These are phyloP conservation scores for Ceratocystis cubensis DNA, from an alignment of 2,329 filamentous ascomycete species.

Conservation along the genomic window DNA sequence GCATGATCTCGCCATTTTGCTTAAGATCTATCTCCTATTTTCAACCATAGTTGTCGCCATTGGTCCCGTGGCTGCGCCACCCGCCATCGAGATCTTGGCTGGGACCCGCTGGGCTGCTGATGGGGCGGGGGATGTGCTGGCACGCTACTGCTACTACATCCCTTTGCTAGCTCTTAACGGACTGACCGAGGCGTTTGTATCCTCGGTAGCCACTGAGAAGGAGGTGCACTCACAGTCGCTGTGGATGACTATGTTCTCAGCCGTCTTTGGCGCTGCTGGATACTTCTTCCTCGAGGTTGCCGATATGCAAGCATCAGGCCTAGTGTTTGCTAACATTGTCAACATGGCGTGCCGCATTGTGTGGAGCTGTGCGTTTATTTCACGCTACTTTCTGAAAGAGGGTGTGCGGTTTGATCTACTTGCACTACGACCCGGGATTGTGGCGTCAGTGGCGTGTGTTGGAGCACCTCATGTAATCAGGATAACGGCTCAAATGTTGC, in stretches of 20 bases:
- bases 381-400: conserved; percentile 43
- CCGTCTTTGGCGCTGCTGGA: conserved; percentile 60
- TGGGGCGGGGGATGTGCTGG: conserved; percentile 60
- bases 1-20: conserved; percentile 47
- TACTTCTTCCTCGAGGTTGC: conserved; percentile 61
- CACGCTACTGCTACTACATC: conserved; percentile 81
- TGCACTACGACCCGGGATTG: conserved; percentile 34
- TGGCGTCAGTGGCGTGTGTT: conserved; percentile 34
- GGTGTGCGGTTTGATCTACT: conserved; percentile 32
- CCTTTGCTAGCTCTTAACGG: conserved; percentile 87
- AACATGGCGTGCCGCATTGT: conserved; percentile 79
- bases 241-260: conserved; percentile 76
- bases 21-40: conserved; percentile 63
- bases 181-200: conserved; percentile 82
- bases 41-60: conserved; percentile 55
- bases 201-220: conserved; percentile 63
- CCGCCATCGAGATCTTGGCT: conserved; percentile 62
- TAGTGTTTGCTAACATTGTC: conserved; percentile 76
- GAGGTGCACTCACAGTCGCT: conserved; percentile 66
- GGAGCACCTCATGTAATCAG: conserved; percentile 34
- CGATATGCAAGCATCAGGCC: conserved; percentile 59
- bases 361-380: conserved; percentile 69
- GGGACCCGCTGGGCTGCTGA: conserved; percentile 63
- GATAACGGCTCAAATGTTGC: conserved; percentile 21
- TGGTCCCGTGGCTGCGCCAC: conserved; percentile 62